A percentile compares a stretch with the other conserved stretches of the same genome.
Evolutionary conservation across 106 monocot genomes (phyloP).

Genomic region (Dioscorea alata): DNA sequence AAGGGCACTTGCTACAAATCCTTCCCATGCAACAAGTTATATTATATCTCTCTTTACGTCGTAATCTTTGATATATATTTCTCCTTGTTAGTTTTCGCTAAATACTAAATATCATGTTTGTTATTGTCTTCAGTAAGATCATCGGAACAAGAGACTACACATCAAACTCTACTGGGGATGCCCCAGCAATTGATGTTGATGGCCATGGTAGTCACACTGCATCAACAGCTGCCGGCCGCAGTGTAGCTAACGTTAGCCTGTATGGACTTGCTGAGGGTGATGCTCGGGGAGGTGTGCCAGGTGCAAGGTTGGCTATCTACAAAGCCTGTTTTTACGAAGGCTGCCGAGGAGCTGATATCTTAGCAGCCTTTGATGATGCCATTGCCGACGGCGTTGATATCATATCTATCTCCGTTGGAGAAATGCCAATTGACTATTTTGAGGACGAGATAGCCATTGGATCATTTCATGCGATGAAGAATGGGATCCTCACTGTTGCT

Average conservation of each 20-base stretch:
- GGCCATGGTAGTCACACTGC: neutral
- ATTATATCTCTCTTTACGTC: no score
- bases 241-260: neutral
- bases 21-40: neutral
- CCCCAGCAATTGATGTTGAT: neutral
- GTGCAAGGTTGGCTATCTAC: neutral
- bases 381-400: no score
- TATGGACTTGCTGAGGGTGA: neutral
- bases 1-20: neutral
- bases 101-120: neutral
- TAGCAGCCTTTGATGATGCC: no score
- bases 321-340: neutral
- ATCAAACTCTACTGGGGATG: no score
- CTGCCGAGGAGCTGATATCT: no score
- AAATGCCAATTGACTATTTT: no score
- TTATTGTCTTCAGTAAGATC: neutral
- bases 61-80: neutral
- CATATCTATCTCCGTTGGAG: no score
- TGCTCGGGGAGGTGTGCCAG: neutral
- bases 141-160: neutral
- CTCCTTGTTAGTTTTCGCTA: neutral
- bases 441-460: neutral
- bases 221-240: neutral
- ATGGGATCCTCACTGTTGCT: neutral
- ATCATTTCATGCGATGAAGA: neutral